phyloP scores from a whole-genome alignment of 176 grass and related monocot genomes.

The Saccharum spontaneum region DNA sequence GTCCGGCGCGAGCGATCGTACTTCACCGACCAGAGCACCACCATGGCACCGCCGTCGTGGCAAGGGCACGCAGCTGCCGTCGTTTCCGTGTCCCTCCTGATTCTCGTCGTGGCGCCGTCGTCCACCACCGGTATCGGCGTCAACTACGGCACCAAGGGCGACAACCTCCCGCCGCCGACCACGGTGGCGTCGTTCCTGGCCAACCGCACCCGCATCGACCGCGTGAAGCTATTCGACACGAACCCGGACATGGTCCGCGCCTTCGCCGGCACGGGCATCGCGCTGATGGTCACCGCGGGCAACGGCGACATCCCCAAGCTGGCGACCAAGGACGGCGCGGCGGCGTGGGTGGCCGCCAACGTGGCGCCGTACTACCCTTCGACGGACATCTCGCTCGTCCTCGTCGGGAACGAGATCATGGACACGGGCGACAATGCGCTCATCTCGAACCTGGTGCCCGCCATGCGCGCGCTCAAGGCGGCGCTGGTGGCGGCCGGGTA shows the following conservation, averaged over 20 bases:
- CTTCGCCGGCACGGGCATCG: slow-evolving; percentile 71
- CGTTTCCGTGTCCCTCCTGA: slow-evolving; percentile 1
- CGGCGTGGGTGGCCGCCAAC: slow-evolving; percentile 64
- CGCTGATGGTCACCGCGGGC: slow-evolving; percentile 63
- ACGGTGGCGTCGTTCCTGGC: slow-evolving; percentile 62
- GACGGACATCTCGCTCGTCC: slow-evolving; percentile 67
- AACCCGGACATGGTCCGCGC: slow-evolving; percentile 70
- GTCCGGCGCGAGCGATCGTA: not conserved
- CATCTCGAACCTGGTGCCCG: slow-evolving; percentile 65
- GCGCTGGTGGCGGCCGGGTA: slow-evolving; percentile 56
- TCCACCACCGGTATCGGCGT: slow-evolving; percentile 59
- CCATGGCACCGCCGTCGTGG: slow-evolving; percentile 39
- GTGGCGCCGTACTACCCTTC: slow-evolving; percentile 66
- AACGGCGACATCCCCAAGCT: slow-evolving; percentile 74
- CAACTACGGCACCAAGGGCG: slow-evolving; percentile 78
- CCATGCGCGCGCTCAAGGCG: slow-evolving; percentile 57
- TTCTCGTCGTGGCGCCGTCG: not conserved
- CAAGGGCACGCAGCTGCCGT: not conserved
- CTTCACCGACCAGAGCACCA: not conserved
- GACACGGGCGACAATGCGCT: slow-evolving; percentile 53
- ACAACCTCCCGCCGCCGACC: slow-evolving; percentile 65
- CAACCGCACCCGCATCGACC: slow-evolving; percentile 65
- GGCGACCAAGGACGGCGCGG: slow-evolving; percentile 48
- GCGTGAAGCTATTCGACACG: slow-evolving; percentile 84
- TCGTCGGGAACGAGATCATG: slow-evolving; percentile 84